Evolutionary conservation across 2,329 filamentous ascomycete genomes (phyloP).

Genomic region (Colletotrichum simmondsii): DNA sequence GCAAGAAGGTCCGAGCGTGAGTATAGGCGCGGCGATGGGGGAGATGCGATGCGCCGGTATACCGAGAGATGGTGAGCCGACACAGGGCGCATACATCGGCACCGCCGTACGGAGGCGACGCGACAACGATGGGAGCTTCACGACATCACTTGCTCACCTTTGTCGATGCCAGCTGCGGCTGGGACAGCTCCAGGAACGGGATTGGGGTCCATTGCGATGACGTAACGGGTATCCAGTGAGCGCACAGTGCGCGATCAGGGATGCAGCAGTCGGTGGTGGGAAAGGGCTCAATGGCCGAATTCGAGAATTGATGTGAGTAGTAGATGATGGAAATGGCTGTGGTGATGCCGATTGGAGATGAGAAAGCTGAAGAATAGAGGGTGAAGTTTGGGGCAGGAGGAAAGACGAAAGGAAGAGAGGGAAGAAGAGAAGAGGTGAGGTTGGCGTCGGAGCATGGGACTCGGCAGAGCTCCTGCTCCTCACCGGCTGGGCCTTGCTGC

Average conservation of each 20-base stretch:
- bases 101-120: background rate
- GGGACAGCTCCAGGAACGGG: constrained; percentile 31
- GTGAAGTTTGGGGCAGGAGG: constrained; percentile 8
- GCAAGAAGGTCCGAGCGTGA: background rate
- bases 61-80: background rate
- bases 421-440: constrained; percentile 35
- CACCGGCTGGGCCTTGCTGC: constrained; percentile 9
- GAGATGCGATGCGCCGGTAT: background rate
- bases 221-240: constrained; percentile 38
- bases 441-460: constrained; percentile 22
- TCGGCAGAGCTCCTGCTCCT: constrained; percentile 4
- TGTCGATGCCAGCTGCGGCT: constrained; percentile 39
- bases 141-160: constrained; percentile 39
- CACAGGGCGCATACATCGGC: background rate
- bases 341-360: constrained; percentile 14
- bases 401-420: constrained; percentile 24
- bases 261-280: background rate
- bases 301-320: background rate
- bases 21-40: background rate
- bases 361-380: constrained; percentile 3
- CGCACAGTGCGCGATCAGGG: constrained; percentile 25
- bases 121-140: constrained; percentile 20
- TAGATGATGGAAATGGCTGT: background rate
- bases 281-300: constrained; percentile 24
- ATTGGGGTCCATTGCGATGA: constrained; percentile 48